These are phyloP conservation scores for Picea glauca DNA, from an alignment of 75 land plant genomes.

Conservation along the genomic window DNA sequence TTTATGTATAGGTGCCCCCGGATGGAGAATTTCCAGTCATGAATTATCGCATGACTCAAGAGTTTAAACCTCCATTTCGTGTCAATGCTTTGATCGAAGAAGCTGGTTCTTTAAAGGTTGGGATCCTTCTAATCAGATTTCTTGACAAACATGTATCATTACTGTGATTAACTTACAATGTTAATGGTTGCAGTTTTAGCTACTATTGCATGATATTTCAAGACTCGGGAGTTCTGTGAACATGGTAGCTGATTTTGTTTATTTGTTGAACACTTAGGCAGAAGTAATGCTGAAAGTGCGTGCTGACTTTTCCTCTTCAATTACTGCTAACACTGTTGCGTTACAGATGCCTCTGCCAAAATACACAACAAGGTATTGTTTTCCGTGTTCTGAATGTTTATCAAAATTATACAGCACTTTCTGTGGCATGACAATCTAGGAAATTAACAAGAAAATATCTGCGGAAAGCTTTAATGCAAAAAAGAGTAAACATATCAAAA, in stretches of 20 bases:
- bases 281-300: slow-evolving; percentile 93
- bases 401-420: neutral
- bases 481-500: neutral
- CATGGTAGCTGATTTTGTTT: neutral
- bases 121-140: neutral
- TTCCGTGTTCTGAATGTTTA: neutral
- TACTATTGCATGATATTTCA: neutral
- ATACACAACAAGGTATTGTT: slow-evolving; percentile 74
- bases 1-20: slow-evolving; percentile 66
- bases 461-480: neutral
- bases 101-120: slow-evolving; percentile 76
- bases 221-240: neutral
- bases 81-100: slow-evolving; percentile 87
- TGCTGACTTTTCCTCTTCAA: slow-evolving; percentile 78
- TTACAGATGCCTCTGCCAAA: slow-evolving; percentile 90
- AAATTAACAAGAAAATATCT: neutral
- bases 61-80: slow-evolving; percentile 93
- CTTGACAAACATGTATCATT: neutral
- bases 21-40: slow-evolving; percentile 98
- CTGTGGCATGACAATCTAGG: neutral
- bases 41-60: slow-evolving; percentile 97
- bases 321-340: slow-evolving; percentile 81
- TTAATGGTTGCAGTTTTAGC: neutral
- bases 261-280: slow-evolving; percentile 41
- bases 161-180: neutral